phyloP scores from a whole-genome alignment of 331 rosid genomes.

The Quercus phellos region DNA sequence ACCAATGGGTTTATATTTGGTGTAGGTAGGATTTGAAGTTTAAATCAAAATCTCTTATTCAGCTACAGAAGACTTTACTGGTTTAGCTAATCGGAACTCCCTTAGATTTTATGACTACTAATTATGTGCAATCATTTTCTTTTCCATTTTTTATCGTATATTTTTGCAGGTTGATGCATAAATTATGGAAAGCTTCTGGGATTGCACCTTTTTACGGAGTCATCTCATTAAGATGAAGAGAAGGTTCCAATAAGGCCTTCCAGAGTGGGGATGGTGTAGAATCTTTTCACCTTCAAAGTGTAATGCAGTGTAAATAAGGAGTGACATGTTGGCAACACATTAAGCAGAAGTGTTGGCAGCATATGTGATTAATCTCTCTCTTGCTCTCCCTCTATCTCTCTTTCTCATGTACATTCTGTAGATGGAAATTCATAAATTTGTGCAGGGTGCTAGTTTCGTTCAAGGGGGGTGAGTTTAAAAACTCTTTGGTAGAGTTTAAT shows the following conservation, averaged over 20 bases:
- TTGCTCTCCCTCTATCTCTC: neutral
- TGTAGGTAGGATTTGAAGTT: no score
- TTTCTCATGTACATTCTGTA: conserved; percentile 22
- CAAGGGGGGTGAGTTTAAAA: conserved; percentile 8
- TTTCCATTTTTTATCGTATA: neutral
- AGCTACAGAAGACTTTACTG: no score
- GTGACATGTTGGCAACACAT: neutral
- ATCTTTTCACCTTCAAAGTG: neutral
- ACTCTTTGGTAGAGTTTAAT: conserved; percentile 20
- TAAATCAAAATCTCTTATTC: no score
- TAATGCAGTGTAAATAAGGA: neutral
- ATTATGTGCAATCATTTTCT: neutral
- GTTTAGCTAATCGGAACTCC: no score
- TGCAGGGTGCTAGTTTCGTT: conserved; percentile 13
- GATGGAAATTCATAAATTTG: conserved; percentile 6
- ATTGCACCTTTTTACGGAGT: neutral
- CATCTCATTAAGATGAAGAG: neutral
- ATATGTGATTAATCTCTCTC: conserved; percentile 5
- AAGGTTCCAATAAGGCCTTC: neutral
- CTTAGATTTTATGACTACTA: no score
- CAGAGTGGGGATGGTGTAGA: neutral
- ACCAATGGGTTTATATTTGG: no score
- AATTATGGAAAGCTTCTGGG: neutral
- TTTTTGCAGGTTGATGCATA: conserved; percentile 27
- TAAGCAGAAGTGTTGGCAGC: neutral